Conservation (phyloP, 306 rosid species). For the Albizia julibrissin region DNA sequence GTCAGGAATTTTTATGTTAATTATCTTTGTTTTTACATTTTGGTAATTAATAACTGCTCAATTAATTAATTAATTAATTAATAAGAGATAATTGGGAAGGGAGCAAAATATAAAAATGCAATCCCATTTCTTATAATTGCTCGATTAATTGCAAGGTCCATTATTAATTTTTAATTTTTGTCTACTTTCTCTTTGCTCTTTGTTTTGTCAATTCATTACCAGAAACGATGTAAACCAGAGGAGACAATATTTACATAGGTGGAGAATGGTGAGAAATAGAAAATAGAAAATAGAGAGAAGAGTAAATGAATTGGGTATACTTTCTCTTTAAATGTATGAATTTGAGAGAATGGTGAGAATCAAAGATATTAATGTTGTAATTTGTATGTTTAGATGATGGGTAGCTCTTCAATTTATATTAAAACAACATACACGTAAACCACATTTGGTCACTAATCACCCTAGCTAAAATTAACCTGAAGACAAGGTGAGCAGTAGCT, state of each 20-base stretch:
- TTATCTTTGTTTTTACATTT: background rate
- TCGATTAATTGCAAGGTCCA: background rate
- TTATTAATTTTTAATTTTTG: background rate
- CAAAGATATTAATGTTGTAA: too few species aligned
- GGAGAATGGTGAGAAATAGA: background rate
- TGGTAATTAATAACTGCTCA: too few species aligned
- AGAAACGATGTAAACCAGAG: background rate
- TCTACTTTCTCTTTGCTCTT: background rate
- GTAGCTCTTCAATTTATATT: too few species aligned
- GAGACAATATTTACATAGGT: background rate
- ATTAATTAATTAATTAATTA: too few species aligned
- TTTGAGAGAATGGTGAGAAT: too few species aligned
- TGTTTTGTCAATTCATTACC: background rate
- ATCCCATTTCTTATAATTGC: background rate
- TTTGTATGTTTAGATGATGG: too few species aligned
- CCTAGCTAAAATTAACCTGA: too few species aligned
- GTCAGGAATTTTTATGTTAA: background rate
- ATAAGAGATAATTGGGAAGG: too few species aligned
- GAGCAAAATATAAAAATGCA: background rate
- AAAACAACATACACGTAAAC: too few species aligned
- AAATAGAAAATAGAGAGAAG: background rate
- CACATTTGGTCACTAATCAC: too few species aligned
- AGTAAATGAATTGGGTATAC: background rate
- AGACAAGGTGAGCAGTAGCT: too few species aligned
- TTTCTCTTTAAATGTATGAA: background rate